Conservation (phyloP, 2,329 filamentous ascomycete species). For the Leptodontidium sp. region DNA sequence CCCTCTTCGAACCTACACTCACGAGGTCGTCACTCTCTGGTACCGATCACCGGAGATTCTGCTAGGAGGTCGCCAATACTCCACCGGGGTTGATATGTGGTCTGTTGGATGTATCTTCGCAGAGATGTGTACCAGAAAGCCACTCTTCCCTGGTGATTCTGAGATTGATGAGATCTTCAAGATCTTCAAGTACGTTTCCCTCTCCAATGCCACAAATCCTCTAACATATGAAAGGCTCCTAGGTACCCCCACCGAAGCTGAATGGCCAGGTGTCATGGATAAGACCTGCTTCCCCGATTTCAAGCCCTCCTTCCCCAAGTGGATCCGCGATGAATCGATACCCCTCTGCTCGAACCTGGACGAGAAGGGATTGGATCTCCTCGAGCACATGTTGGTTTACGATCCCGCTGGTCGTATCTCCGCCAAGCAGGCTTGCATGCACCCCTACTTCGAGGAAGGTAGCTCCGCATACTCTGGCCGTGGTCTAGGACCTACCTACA, state of each 20-base stretch:
- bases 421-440: conserved; percentile 84
- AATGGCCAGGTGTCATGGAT: conserved; percentile 80
- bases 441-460: conserved; percentile 76
- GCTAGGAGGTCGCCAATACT: conserved; percentile 89
- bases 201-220: conserved; percentile 14
- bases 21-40: conserved; percentile 95
- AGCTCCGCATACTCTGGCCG: conserved; percentile 47
- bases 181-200: conserved; percentile 76
- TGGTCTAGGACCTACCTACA: conserved; percentile 44
- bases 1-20: conserved; percentile 88
- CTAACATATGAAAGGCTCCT: conserved; percentile 64
- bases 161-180: conserved; percentile 96
- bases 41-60: conserved; percentile 92
- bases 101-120: conserved; percentile 94
- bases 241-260: conserved; percentile 81
- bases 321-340: conserved; percentile 74
- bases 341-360: conserved; percentile 78
- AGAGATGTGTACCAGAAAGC: conserved; percentile 95
- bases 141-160: conserved; percentile 89
- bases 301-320: conserved; percentile 92
- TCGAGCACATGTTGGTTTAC: conserved; percentile 79
- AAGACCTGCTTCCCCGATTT: conserved; percentile 90
- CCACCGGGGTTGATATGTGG: conserved; percentile 96
- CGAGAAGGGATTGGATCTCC: conserved; percentile 72
- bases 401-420: conserved; percentile 88